Conservation (phyloP, 2,329 filamentous ascomycete species). For the Aspergillus brasiliensis region DNA sequence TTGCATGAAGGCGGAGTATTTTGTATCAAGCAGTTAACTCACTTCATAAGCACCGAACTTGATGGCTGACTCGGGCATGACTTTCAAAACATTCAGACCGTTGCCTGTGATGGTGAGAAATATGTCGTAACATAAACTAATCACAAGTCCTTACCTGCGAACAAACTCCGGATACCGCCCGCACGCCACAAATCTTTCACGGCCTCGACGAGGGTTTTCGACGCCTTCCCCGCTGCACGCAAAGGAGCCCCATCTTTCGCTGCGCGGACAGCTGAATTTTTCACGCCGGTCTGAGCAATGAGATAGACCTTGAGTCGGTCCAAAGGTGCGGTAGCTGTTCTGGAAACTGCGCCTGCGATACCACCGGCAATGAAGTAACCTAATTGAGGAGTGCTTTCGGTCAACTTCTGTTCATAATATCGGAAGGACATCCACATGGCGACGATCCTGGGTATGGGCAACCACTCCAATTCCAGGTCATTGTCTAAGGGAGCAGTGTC, state of each 20-base stretch:
- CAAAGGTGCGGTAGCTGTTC: constrained; percentile 92
- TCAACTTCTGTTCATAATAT: constrained; percentile 50
- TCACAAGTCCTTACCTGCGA: constrained; percentile 72
- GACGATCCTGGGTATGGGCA: constrained; percentile 44
- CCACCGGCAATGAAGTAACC: constrained; percentile 98
- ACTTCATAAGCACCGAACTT: constrained; percentile 96
- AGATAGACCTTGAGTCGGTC: constrained; percentile 97
- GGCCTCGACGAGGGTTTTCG: constrained; percentile 71
- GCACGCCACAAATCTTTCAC: constrained; percentile 78
- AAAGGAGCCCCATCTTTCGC: constrained; percentile 70
- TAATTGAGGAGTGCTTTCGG: constrained; percentile 54
- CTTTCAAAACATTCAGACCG: constrained; percentile 92
- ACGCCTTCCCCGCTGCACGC: constrained; percentile 65
- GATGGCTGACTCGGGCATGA: constrained; percentile 98
- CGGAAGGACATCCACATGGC: constrained; percentile 48
- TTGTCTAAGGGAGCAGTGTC: constrained; percentile 34
- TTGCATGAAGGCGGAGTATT: background rate
- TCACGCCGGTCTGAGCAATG: constrained; percentile 79
- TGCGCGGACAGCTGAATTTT: constrained; percentile 62
- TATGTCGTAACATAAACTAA: background rate
- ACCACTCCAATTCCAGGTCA: constrained; percentile 45
- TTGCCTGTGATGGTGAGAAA: constrained; percentile 65
- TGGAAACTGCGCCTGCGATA: constrained; percentile 88
- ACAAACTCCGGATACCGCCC: constrained; percentile 85
- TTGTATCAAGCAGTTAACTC: constrained; percentile 23